These are phyloP conservation scores for Sporothrix humicola DNA, from an alignment of 2,329 filamentous ascomycete species.

Conservation along the genomic window DNA sequence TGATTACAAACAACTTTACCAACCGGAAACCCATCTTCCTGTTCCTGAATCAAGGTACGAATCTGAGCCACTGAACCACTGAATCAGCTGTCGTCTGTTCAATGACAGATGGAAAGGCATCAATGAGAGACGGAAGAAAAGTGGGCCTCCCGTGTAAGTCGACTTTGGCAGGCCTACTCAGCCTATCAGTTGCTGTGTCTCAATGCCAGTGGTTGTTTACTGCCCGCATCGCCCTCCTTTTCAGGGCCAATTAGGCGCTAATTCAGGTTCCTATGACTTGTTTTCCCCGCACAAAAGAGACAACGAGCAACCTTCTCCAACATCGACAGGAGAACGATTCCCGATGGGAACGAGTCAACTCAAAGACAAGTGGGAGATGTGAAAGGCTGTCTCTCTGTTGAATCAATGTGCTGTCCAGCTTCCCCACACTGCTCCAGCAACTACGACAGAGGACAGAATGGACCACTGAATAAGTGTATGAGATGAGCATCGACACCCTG, in stretches of 20 bases:
- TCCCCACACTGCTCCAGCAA: background rate
- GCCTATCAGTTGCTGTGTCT: background rate
- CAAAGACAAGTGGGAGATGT: background rate
- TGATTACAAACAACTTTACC: too few relatives aligned
- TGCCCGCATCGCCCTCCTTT: background rate
- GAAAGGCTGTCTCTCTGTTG: background rate
- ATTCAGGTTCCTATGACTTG: conserved; percentile 4
- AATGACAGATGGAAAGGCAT: background rate
- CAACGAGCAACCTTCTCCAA: background rate
- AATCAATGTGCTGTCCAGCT: background rate
- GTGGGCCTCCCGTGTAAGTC: conserved; percentile 17
- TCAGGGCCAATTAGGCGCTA: background rate
- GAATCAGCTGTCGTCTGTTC: background rate
- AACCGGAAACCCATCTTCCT: conserved; percentile 9
- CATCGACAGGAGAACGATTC: conserved; percentile 17
- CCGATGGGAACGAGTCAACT: background rate
- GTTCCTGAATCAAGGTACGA: background rate
- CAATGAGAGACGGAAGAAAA: background rate
- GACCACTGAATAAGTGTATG: conserved; percentile 5
- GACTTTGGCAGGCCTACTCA: background rate
- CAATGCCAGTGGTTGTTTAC: background rate
- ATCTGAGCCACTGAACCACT: conserved; percentile 11
- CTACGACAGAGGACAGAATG: too few relatives aligned
- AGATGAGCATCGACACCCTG: conserved; percentile 3
- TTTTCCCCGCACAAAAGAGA: conserved; percentile 12